phyloP scores from a whole-genome alignment of 2,329 filamentous ascomycete species.

The Daldinia sp. region DNA sequence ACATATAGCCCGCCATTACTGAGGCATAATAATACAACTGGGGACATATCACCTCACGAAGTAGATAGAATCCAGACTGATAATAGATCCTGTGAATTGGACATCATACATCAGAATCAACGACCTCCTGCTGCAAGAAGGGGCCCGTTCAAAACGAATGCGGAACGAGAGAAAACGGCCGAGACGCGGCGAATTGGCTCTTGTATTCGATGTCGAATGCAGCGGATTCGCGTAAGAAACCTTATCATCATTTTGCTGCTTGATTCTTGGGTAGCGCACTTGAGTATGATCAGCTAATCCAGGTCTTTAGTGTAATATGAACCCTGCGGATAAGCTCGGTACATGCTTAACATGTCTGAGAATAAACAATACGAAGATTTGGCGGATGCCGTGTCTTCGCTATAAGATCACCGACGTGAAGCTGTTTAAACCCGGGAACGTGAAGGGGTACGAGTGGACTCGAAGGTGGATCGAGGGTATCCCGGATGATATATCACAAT shows the following conservation, averaged over 20 bases:
- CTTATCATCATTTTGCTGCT: neutral
- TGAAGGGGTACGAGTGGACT: constrained; percentile 70
- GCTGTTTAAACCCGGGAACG: constrained; percentile 69
- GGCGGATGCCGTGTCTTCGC: constrained; percentile 68
- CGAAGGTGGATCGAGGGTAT: constrained; percentile 68
- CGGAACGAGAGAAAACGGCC: constrained; percentile 65
- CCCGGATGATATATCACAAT: constrained; percentile 66
- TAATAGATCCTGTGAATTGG: constrained; percentile 46
- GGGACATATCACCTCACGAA: constrained; percentile 34
- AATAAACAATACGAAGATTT: constrained; percentile 62
- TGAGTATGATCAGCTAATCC: constrained; percentile 32
- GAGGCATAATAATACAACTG: constrained; percentile 40
- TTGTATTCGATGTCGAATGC: constrained; percentile 72
- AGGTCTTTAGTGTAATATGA: constrained; percentile 63
- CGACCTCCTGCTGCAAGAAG: constrained; percentile 57
- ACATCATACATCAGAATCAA: constrained; percentile 54
- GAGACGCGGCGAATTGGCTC: constrained; percentile 69
- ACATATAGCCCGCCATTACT: constrained; percentile 35
- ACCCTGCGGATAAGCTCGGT: constrained; percentile 60
- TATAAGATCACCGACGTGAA: constrained; percentile 70
- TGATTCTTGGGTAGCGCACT: constrained; percentile 8
- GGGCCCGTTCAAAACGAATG: constrained; percentile 67
- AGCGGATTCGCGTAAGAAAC: constrained; percentile 68
- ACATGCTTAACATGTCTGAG: constrained; percentile 67
- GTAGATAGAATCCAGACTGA: constrained; percentile 38